phyloP scores from a whole-genome alignment of 73 alveolate genomes.

The Paramecium sonneborni region DNA sequence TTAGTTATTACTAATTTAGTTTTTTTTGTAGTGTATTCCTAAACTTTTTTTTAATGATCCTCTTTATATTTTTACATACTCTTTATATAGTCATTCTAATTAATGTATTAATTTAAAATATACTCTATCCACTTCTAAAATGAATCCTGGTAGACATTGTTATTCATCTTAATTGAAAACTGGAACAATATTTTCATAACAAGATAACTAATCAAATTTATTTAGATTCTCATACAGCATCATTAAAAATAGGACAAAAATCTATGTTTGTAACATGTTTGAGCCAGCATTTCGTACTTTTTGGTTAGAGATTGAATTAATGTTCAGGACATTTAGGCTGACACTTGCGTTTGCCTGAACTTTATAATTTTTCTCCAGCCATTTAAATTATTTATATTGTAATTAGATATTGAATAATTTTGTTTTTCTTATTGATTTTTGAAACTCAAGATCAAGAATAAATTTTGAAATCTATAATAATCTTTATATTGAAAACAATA shows the following conservation, averaged over 20 bases:
- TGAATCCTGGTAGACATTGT: constrained; percentile 35
- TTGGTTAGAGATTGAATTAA: neutral
- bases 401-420: neutral
- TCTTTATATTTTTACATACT: constrained; percentile 51
- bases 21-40: constrained; percentile 34
- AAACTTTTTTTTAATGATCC: constrained; percentile 40
- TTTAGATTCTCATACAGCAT: neutral
- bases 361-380: constrained; percentile 17
- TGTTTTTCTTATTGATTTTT: neutral
- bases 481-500: neutral
- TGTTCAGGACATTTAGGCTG: constrained; percentile 2
- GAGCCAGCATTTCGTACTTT: constrained; percentile 30
- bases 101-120: neutral
- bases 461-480: neutral
- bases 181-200: constrained; percentile 41
- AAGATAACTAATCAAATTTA: neutral
- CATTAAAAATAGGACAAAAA: constrained; percentile 39
- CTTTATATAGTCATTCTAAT: constrained; percentile 10
- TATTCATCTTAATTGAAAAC: constrained; percentile 38
- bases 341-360: neutral
- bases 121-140: constrained; percentile 46
- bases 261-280: constrained; percentile 29
- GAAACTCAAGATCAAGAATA: neutral
- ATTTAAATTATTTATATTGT: neutral
- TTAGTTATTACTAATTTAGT: neutral